A percentile compares a stretch with the other conserved stretches of the same genome.
Conservation (phyloP, 1,284 basidiomycete species). For the Ceratobasidium sp. region DNA sequence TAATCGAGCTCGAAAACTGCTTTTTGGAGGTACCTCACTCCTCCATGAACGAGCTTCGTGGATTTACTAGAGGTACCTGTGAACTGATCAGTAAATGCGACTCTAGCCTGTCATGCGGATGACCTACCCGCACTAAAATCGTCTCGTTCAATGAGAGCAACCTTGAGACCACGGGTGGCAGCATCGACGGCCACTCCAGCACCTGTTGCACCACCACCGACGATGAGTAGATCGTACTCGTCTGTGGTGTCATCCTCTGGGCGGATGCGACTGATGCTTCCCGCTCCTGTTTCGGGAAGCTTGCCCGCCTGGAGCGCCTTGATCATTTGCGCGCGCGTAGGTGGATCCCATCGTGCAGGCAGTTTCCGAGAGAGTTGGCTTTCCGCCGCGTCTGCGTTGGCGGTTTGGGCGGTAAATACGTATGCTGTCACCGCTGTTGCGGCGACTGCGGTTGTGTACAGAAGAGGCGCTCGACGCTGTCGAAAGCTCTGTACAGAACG, state of each 20-base stretch:
- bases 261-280: slow-evolving; percentile 21
- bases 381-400: slow-evolving; percentile 30
- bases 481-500: slow-evolving; percentile 27
- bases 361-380: slow-evolving; percentile 20
- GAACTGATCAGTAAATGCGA: slow-evolving; percentile 5
- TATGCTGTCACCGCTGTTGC: slow-evolving; percentile 27
- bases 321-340: slow-evolving; percentile 29
- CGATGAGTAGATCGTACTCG: slow-evolving; percentile 81
- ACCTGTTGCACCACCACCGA: slow-evolving; percentile 95
- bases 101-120: background rate
- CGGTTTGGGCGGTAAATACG: slow-evolving; percentile 12
- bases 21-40: slow-evolving; percentile 96
- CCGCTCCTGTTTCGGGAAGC: slow-evolving; percentile 1
- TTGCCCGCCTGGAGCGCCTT: slow-evolving; percentile 32
- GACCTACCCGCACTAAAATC: slow-evolving; percentile 85
- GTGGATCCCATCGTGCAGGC: slow-evolving; percentile 33
- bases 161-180: slow-evolving; percentile 87
- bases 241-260: slow-evolving; percentile 46
- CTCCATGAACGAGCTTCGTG: slow-evolving; percentile 97
- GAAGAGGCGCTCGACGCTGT: slow-evolving; percentile 4
- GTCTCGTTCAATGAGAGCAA: slow-evolving; percentile 91
- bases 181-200: slow-evolving; percentile 95
- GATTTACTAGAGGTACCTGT: slow-evolving; percentile 94
- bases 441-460: slow-evolving; percentile 13
- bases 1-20: slow-evolving; percentile 96